Evolutionary conservation across 2,329 filamentous ascomycete species (phyloP).

Genomic region (Massarina eburnea): DNA sequence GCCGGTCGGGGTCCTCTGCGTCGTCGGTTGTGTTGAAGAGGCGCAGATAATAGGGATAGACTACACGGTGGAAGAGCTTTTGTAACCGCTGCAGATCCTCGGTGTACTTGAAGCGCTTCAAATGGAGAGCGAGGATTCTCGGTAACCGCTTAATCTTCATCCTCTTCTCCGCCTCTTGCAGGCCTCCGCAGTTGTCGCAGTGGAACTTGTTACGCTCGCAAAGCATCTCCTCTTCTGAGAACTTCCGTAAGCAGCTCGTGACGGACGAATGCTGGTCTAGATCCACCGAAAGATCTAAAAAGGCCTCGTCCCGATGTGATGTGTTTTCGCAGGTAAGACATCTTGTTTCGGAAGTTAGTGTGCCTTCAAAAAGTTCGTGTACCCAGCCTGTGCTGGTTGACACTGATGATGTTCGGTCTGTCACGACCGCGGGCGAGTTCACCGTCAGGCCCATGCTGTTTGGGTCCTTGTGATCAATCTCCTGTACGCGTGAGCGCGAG

Average conservation of each 20-base stretch:
- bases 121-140: conserved; percentile 84
- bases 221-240: conserved; percentile 95
- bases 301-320: conserved; percentile 93
- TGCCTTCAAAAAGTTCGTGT: conserved; percentile 94
- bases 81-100: conserved; percentile 91
- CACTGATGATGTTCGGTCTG: conserved; percentile 18
- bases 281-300: conserved; percentile 94
- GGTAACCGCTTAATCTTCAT: conserved; percentile 99
- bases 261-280: conserved; percentile 94
- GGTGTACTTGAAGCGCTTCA: conserved; percentile 98
- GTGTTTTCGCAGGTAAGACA: conserved; percentile 95
- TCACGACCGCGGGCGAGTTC: conserved; percentile 20
- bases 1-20: conserved; percentile 84
- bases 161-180: conserved; percentile 96
- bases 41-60: conserved; percentile 94
- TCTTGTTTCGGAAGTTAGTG: conserved; percentile 91
- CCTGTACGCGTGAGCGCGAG: conserved; percentile 62
- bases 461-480: conserved; percentile 31
- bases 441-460: conserved; percentile 16
- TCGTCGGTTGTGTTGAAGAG: conserved; percentile 98
- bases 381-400: conserved; percentile 69
- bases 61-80: conserved; percentile 94
- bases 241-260: conserved; percentile 91
- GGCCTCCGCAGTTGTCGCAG: conserved; percentile 92
- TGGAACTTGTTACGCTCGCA: conserved; percentile 99